phyloP scores from a whole-genome alignment of 768 basidiomycete species.

The Lactifluus subvellereus region DNA sequence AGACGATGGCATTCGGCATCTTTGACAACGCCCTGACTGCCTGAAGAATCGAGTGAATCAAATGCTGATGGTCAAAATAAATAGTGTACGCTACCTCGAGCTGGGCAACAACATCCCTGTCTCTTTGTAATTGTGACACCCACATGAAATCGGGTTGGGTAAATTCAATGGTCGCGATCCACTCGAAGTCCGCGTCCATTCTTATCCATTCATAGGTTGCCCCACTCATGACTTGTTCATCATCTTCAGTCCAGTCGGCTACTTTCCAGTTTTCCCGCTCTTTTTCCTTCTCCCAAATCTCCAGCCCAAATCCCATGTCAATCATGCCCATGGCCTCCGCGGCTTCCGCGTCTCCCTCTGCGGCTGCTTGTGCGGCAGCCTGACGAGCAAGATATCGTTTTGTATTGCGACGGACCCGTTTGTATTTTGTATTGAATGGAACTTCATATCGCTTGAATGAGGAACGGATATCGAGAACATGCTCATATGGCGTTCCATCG shows the following conservation, averaged over 20 bases:
- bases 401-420: conserved; percentile 90
- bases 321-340: conserved; percentile 92
- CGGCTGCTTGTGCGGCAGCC: conserved; percentile 87
- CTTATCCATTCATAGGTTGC: conserved; percentile 99
- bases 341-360: conserved; percentile 86
- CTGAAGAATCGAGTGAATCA: conserved; percentile 38
- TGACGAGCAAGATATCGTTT: conserved; percentile 94
- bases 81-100: conserved; percentile 57
- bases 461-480: conserved; percentile 86
- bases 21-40: conserved; percentile 84
- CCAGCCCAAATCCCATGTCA: conserved; percentile 89
- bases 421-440: conserved; percentile 97
- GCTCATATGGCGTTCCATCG: conserved; percentile 98
- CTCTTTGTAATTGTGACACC: conserved; percentile 92
- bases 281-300: conserved; percentile 93
- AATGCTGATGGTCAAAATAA: conserved; percentile 14
- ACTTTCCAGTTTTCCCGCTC: conserved; percentile 95
- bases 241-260: conserved; percentile 96
- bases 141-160: conserved; percentile 99
- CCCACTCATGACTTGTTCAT: conserved; percentile 87
- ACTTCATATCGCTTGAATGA: conserved; percentile 94
- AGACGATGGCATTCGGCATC: conserved; percentile 78
- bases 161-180: conserved; percentile 90
- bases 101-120: conserved; percentile 95
- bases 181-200: conserved; percentile 98